Percentiles rank a stretch among this genome's conserved stretches.
phyloP scores from a whole-genome alignment of 768 basidiomycete genomes.

The Suillus ampliporus region DNA sequence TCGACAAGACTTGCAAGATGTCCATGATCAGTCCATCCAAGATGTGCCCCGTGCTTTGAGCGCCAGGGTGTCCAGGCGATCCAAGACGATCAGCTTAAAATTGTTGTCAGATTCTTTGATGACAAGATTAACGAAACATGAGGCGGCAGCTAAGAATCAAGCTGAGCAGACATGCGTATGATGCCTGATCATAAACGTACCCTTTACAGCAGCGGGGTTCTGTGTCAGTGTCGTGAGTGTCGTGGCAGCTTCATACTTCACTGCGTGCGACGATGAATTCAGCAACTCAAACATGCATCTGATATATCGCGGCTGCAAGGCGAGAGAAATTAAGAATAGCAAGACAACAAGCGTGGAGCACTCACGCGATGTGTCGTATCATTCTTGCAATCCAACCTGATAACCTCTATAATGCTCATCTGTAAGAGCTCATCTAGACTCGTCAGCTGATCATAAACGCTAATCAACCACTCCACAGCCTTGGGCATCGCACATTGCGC shows the following conservation, averaged over 20 bases:
- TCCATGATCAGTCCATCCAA: slow-evolving; percentile 95
- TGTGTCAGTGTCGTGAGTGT: slow-evolving; percentile 94
- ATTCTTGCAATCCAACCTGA: slow-evolving; percentile 84
- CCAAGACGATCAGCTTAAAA: slow-evolving; percentile 96
- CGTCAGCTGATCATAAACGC: slow-evolving; percentile 82
- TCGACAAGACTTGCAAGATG: slow-evolving; percentile 86
- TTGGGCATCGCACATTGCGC: slow-evolving; percentile 84
- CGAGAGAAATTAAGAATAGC: slow-evolving; percentile 13
- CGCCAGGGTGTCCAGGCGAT: slow-evolving; percentile 85
- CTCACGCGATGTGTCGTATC: slow-evolving; percentile 85
- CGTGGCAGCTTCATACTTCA: slow-evolving; percentile 97
- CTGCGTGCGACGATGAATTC: slow-evolving; percentile 87
- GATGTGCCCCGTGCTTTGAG: slow-evolving; percentile 86
- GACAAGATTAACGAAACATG: slow-evolving; percentile 85
- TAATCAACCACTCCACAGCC: slow-evolving; percentile 90
- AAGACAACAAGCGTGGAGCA: slow-evolving; percentile 13
- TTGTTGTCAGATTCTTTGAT: slow-evolving; percentile 98
- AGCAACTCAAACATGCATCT: slow-evolving; percentile 92
- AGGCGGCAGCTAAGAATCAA: slow-evolving; percentile 72
- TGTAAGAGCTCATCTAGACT: slow-evolving; percentile 91
- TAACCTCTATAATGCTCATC: slow-evolving; percentile 94
- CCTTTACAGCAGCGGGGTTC: slow-evolving; percentile 97
- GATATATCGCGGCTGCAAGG: slow-evolving; percentile 83
- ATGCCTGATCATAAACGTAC: slow-evolving; percentile 42
- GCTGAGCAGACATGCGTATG: slow-evolving; percentile 9